Evolutionary conservation across 192 early-diverging fungal genomes (phyloP).

Genomic region (Thoreauomyces humboldtii): DNA sequence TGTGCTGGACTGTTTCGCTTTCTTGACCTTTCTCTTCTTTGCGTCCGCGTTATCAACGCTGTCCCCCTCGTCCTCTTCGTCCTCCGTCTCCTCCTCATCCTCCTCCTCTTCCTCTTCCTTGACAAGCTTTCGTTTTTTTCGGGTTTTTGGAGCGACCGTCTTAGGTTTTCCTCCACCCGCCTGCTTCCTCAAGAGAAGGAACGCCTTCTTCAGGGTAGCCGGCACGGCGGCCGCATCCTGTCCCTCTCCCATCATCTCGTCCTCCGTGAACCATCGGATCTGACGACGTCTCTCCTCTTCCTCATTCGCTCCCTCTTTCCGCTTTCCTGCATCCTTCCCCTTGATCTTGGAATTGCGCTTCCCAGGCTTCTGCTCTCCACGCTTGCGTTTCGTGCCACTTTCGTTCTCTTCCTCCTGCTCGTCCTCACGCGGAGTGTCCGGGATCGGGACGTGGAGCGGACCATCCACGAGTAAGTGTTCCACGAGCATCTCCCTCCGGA

Average conservation of each 20-base stretch:
- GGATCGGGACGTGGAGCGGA: background rate
- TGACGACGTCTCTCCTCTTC: background rate
- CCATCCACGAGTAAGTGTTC: conserved; percentile 12
- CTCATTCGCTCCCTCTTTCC: background rate
- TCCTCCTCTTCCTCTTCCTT: background rate
- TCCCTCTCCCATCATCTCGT: background rate
- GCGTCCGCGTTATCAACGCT: too few relatives aligned
- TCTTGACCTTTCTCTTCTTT: too few relatives aligned
- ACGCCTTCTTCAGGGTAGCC: conserved; percentile 21
- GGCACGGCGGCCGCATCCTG: conserved; percentile 8
- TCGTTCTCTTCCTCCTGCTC: background rate
- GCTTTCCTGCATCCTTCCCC: background rate
- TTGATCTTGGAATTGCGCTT: too few relatives aligned
- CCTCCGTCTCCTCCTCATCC: background rate
- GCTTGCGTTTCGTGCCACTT: background rate
- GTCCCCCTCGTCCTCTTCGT: too few relatives aligned
- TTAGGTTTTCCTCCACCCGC: background rate
- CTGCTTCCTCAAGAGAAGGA: background rate
- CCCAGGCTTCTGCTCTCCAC: background rate
- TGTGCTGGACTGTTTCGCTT: background rate
- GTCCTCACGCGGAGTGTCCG: background rate
- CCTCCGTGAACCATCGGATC: conserved; percentile 12
- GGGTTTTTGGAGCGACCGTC: background rate
- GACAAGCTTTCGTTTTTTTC: background rate
- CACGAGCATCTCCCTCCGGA: conserved; percentile 39